Conservation (phyloP, 2,329 filamentous ascomycete species). For the Parafenestella ontariensis region DNA sequence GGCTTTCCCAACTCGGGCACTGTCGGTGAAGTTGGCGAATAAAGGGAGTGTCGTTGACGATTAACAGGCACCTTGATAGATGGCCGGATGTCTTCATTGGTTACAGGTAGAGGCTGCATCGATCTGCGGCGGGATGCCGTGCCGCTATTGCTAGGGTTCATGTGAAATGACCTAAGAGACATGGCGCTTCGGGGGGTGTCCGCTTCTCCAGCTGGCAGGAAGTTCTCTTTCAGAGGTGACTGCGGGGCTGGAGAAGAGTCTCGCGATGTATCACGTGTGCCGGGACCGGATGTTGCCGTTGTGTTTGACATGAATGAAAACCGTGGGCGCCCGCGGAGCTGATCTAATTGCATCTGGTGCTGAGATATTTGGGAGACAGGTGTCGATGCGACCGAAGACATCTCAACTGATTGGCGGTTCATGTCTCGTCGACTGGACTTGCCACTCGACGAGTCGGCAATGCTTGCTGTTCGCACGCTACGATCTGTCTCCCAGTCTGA, state of each 20-base stretch:
- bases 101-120: slow-evolving; percentile 48
- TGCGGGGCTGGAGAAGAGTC: slow-evolving; percentile 45
- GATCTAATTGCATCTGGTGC: slow-evolving; percentile 46
- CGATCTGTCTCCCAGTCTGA: slow-evolving; percentile 42
- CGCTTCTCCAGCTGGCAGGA: slow-evolving; percentile 25
- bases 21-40: slow-evolving; percentile 36
- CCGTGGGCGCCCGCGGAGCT: slow-evolving; percentile 47
- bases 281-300: slow-evolving; percentile 43
- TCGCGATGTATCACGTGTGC: slow-evolving; percentile 44
- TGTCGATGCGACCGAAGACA: slow-evolving; percentile 45
- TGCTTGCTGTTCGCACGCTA: slow-evolving; percentile 34
- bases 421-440: slow-evolving; percentile 35
- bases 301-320: slow-evolving; percentile 48
- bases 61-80: slow-evolving; percentile 20
- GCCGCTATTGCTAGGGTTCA: slow-evolving; percentile 41
- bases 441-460: slow-evolving; percentile 39
- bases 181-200: slow-evolving; percentile 44
- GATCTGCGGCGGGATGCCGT: slow-evolving; percentile 44
- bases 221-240: slow-evolving; percentile 42
- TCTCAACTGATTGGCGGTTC: slow-evolving; percentile 44
- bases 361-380: slow-evolving; percentile 43
- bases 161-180: slow-evolving; percentile 48
- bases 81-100: slow-evolving; percentile 41
- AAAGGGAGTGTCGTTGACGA: slow-evolving; percentile 42
- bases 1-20: slow-evolving; percentile 16